Evolutionary conservation across 2,329 filamentous ascomycete species (phyloP).

Genomic region (Phaeomoniella chlamydospora): DNA sequence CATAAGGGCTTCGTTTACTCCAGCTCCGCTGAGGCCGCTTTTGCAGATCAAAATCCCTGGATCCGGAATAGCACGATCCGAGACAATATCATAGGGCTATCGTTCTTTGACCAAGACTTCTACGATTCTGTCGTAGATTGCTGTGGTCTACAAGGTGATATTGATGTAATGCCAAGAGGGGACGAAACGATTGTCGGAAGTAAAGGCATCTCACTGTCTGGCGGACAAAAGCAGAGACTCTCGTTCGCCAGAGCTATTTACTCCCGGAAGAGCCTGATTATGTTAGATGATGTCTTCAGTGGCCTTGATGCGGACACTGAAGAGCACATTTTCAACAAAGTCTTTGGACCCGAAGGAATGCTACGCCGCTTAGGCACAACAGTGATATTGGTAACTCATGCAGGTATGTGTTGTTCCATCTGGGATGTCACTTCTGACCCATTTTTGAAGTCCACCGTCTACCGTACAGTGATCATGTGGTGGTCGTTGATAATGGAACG

Average conservation of each 20-base stretch:
- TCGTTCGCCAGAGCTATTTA: constrained; percentile 40
- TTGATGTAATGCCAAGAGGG: constrained; percentile 8
- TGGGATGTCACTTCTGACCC: constrained; percentile 2
- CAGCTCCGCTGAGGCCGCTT: constrained; percentile 6
- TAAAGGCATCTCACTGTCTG: constrained; percentile 13
- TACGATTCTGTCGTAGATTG: constrained; percentile 13
- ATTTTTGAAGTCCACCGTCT: constrained; percentile 19
- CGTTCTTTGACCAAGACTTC: constrained; percentile 9
- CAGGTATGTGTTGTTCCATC: constrained; percentile 10
- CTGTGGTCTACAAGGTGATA: constrained; percentile 13
- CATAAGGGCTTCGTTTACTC: constrained; percentile 7
- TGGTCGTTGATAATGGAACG: constrained; percentile 23
- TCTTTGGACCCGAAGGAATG: constrained; percentile 31
- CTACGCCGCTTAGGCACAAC: constrained; percentile 24
- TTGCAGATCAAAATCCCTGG: constrained; percentile 11
- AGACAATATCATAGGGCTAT: constrained; percentile 12
- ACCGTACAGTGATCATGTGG: constrained; percentile 25
- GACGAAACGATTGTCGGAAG: constrained; percentile 12
- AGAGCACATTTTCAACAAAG: constrained; percentile 30
- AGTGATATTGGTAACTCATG: constrained; percentile 23
- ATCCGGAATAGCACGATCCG: constrained; percentile 9
- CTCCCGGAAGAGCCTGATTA: constrained; percentile 29
- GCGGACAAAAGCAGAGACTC: constrained; percentile 15
- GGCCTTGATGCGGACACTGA: constrained; percentile 35
- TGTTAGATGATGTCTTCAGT: constrained; percentile 38